Conservation (phyloP, 176 grass and related monocot species). For the Otatea glauca region DNA sequence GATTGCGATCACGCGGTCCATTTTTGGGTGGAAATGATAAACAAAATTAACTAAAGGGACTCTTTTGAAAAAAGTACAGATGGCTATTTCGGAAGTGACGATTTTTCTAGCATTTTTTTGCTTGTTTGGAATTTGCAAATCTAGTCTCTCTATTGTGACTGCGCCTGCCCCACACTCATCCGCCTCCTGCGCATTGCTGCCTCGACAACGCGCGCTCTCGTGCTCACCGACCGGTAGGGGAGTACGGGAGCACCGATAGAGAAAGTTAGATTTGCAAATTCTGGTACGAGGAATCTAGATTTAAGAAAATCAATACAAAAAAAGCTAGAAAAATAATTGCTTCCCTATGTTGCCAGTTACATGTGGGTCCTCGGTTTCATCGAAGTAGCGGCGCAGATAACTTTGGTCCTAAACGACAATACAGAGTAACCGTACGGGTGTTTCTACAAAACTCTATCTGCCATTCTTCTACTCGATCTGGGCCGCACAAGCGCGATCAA, state of each 20-base stretch:
- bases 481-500: constrained; percentile 17
- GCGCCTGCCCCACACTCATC: too few species aligned
- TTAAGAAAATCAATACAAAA: too few species aligned
- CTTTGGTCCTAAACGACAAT: neutral
- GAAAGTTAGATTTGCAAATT: too few species aligned
- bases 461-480: neutral
- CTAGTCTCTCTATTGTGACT: too few species aligned
- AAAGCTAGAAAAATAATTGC: too few species aligned
- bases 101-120: too few species aligned
- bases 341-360: neutral
- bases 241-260: too few species aligned
- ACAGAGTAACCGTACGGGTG: neutral
- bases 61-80: neutral
- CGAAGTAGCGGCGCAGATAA: neutral
- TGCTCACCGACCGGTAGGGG: too few species aligned
- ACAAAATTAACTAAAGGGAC: neutral
- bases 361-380: neutral
- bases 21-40: neutral
- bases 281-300: too few species aligned
- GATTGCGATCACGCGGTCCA: neutral
- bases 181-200: too few species aligned
- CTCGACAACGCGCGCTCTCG: too few species aligned
- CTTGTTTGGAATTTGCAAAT: too few species aligned
- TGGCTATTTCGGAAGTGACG: neutral
- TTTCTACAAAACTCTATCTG: neutral